These are phyloP conservation scores for Solanum sejunctum DNA, from an alignment of 257 asterid species.

Conservation along the genomic window DNA sequence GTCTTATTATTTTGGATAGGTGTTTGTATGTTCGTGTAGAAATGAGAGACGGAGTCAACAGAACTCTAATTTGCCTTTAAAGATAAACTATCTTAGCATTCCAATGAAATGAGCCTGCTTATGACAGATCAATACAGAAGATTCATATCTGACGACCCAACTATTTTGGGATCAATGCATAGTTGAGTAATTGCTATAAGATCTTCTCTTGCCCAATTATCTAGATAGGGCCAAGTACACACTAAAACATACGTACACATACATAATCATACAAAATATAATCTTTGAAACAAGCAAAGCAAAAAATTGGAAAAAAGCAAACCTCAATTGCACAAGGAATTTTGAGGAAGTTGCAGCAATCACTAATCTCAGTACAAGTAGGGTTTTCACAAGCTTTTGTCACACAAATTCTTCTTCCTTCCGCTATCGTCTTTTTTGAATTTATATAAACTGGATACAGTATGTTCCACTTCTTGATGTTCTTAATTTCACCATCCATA, in stretches of 20 bases:
- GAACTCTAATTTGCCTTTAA: not conserved
- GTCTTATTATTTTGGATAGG: not conserved
- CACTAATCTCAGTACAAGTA: slow-evolving; percentile 64
- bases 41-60: not conserved
- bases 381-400: slow-evolving; percentile 92
- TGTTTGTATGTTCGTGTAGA: not conserved
- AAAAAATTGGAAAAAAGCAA: not conserved
- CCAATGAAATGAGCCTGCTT: not conserved
- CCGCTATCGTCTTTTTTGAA: slow-evolving; percentile 83
- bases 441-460: slow-evolving; percentile 81
- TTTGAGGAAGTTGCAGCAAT: slow-evolving; percentile 74
- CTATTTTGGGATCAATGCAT: not conserved
- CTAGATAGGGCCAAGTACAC: not conserved
- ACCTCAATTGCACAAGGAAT: slow-evolving; percentile 91
- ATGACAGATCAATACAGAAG: not conserved
- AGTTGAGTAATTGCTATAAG: not conserved
- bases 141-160: not conserved
- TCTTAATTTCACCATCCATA: slow-evolving; percentile 66
- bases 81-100: not conserved
- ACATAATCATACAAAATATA: not conserved
- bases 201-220: not conserved
- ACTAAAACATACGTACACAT: not conserved
- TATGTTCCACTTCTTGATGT: slow-evolving; percentile 75
- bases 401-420: slow-evolving; percentile 79
- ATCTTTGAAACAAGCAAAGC: not conserved